Base-by-base conservation (phyloP, 1,139 yeast species). In the Protomyces macrosporus region DNA sequence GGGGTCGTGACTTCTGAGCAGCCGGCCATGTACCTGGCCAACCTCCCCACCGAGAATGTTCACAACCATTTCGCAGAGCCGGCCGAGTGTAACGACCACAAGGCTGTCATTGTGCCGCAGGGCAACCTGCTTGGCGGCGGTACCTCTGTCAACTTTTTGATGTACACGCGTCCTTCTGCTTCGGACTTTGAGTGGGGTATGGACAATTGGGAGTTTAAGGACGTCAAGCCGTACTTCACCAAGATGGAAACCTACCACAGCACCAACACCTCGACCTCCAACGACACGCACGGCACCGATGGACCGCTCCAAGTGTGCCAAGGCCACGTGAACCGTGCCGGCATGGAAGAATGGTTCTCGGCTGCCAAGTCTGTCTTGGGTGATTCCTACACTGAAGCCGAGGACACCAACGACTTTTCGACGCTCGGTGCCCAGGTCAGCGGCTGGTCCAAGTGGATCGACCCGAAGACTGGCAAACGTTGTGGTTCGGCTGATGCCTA, bases 141-240 rank as follows among this genome's bases (percentile, higher is more conserved):
- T 4, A 34, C 42, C 23, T 52, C 55, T 34, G 55, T 52, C 42
- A 52, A 52, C 55, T 52, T 52, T 14, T 6, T 52, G n/a, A 52
- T 52, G 55, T 52, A 52, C 32, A 52, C 55, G 6, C 40, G 55
- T 4, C 55, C 55, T 16, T 34, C 42, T n/a, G 55, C 40, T 5
- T 33, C 55, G 16, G 55, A 52, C 10, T 52, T 52, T 10, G 55
- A 52, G 16, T 52, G 55, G 55, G 37, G 53, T 16, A 53, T 23
- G 55, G 40, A 33, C 32, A 36, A 52, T n/a, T 60, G 64, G 64
- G 16, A 30, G 37, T 60, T 56, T 50, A 36, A 60, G 7, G 55
- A 39, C 32, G 48, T 60, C 33, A 23, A 30, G 60, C 60, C 59
- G n/a, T 60, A 39, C 60, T 53, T 60, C 45, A 54, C 55, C 14